Evolutionary conservation across 1,284 basidiomycete species (phyloP).

Genomic region (Moniliella sp.): DNA sequence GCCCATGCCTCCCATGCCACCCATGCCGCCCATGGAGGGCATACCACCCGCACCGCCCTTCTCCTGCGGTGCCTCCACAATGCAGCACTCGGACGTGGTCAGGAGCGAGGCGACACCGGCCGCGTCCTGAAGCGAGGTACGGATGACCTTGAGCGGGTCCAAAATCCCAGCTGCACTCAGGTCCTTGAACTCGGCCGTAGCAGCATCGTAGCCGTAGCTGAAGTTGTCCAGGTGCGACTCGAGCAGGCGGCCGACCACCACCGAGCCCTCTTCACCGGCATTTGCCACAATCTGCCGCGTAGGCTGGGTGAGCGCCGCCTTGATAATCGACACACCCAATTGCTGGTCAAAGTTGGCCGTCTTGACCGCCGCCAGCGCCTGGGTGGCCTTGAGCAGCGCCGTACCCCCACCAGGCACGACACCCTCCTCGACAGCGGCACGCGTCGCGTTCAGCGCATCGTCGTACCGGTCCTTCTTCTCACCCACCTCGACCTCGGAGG

Average conservation of each 20-base stretch:
- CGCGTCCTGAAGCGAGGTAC: conserved; percentile 24
- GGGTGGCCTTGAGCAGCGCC: conserved; percentile 68
- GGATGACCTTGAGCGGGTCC: conserved; percentile 37
- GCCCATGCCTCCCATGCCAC: conserved; percentile 35
- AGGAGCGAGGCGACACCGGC: conserved; percentile 55
- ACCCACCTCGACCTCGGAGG: conserved; percentile 80
- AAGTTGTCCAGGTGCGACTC: conserved; percentile 26
- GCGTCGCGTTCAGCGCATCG: conserved; percentile 85
- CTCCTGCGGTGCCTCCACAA: conserved; percentile 75
- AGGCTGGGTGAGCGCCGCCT: conserved; percentile 54
- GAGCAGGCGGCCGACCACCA: conserved; percentile 55
- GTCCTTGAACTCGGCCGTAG: conserved; percentile 72
- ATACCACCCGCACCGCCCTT: conserved; percentile 42
- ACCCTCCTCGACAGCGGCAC: conserved; percentile 91
- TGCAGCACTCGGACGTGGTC: conserved; percentile 75
- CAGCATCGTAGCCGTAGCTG: conserved; percentile 60
- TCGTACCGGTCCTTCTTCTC: conserved; percentile 99
- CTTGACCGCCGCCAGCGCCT: conserved; percentile 54
- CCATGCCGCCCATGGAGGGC: conserved; percentile 34
- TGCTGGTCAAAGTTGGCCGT: conserved; percentile 92
- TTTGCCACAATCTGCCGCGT: conserved; percentile 76
- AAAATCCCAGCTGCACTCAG: conserved; percentile 86
- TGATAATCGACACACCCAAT: conserved; percentile 80
- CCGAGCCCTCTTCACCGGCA: conserved; percentile 78
- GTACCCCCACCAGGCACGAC: conserved; percentile 77